These are phyloP conservation scores for Microcera coccophila DNA, from an alignment of 2,329 filamentous ascomycete species.

Conservation along the genomic window DNA sequence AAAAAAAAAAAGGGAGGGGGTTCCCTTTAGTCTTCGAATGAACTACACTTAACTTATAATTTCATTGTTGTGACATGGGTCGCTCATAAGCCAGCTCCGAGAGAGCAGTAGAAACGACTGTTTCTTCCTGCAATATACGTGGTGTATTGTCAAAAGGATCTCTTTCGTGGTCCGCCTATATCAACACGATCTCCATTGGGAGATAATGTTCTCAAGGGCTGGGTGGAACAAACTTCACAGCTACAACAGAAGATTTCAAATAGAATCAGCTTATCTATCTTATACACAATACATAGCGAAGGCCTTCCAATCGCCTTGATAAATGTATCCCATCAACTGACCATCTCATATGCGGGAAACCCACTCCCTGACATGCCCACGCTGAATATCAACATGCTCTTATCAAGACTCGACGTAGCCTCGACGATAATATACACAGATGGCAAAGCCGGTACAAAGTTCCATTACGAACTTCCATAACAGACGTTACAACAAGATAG, in stretches of 20 bases:
- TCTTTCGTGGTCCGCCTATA: too few species aligned
- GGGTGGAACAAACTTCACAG: too few species aligned
- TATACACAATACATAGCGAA: neutral
- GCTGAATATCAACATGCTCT: slow-evolving; percentile 14
- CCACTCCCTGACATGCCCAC: slow-evolving; percentile 6
- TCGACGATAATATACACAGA: slow-evolving; percentile 29
- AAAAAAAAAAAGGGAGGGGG: too few species aligned
- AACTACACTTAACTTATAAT: too few species aligned
- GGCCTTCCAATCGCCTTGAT: neutral
- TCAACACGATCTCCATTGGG: too few species aligned
- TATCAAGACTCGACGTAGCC: slow-evolving; percentile 12
- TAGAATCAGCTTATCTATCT: slow-evolving; percentile 1
- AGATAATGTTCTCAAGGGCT: too few species aligned
- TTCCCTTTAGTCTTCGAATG: too few species aligned
- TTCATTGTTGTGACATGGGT: too few species aligned
- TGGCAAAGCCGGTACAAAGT: slow-evolving; percentile 8
- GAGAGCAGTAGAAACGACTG: too few species aligned
- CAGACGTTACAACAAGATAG: neutral
- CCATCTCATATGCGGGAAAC: slow-evolving; percentile 9
- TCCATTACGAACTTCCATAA: neutral
- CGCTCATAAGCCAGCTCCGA: too few species aligned
- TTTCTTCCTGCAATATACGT: too few species aligned
- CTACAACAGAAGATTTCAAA: neutral
- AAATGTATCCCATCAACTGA: slow-evolving; percentile 4
- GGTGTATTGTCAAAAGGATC: too few species aligned